Percentiles rank a stretch among this genome's conserved stretches.
Conservation (phyloP, 225 moss, liverwort and hornwort genomes). For the Rhytidiadelphus loreus region DNA sequence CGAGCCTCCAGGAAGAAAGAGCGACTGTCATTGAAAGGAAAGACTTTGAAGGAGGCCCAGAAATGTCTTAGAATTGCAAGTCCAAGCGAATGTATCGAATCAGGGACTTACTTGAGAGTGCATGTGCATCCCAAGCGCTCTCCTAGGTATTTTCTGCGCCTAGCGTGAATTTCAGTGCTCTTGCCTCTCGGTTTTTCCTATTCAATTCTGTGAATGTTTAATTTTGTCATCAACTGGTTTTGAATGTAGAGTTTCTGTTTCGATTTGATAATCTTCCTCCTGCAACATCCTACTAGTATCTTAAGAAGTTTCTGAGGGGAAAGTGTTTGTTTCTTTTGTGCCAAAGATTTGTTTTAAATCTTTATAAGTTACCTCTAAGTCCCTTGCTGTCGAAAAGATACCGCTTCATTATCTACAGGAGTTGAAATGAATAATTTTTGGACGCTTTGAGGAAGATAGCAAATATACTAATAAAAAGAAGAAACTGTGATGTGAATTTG, state of each 20-base stretch:
- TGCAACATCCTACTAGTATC: neutral
- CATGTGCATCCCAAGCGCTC: constrained; percentile 96
- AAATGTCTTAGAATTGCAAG: constrained; percentile 60
- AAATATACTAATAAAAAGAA: neutral
- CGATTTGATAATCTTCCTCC: neutral
- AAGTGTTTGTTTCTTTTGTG: neutral
- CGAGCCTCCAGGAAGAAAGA: constrained; percentile 56
- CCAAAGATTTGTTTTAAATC: neutral
- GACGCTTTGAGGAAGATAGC: neutral
- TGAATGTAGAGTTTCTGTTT: neutral
- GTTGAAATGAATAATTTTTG: neutral
- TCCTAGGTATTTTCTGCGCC: constrained; percentile 36
- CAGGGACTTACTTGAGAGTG: constrained; percentile 79
- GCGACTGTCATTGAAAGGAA: constrained; percentile 71
- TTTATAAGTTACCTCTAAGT: neutral
- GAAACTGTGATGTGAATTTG: neutral
- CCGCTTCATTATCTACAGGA: neutral
- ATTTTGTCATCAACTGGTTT: neutral
- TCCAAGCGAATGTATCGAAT: constrained; percentile 53
- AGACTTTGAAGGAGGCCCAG: constrained; percentile 85
- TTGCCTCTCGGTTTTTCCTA: neutral
- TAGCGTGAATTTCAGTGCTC: neutral
- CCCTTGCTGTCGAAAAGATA: neutral
- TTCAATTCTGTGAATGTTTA: neutral
- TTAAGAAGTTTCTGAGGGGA: neutral